These are phyloP conservation scores for Diaporthe citri DNA, from an alignment of 2,329 filamentous ascomycete species.

Conservation along the genomic window DNA sequence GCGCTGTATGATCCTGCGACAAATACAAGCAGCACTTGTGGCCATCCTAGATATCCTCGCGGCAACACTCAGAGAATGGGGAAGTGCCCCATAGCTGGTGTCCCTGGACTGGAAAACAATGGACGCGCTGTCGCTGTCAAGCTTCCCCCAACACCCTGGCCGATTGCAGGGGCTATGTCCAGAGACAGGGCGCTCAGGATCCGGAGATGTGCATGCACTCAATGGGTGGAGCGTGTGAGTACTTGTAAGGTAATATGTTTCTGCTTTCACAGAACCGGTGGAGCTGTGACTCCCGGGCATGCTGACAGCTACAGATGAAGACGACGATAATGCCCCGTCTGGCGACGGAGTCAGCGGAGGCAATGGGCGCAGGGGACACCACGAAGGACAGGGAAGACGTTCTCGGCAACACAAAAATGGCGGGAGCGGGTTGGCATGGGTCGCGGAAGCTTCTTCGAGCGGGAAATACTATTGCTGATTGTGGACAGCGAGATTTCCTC, in stretches of 20 bases:
- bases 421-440: not conserved
- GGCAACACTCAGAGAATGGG: too few species aligned
- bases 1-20: too few species aligned
- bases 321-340: rapidly evolving
- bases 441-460: not conserved
- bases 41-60: too few species aligned
- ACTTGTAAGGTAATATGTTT: not conserved
- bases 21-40: too few species aligned
- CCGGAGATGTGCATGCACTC: not conserved
- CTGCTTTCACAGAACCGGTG: not conserved
- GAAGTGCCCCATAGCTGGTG: too few species aligned
- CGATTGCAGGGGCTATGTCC: not conserved
- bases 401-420: not conserved
- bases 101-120: too few species aligned
- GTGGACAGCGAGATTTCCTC: not conserved
- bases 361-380: not conserved
- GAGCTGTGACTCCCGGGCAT: not conserved
- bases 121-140: too few species aligned
- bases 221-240: not conserved
- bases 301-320: not conserved
- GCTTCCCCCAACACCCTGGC: too few species aligned
- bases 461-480: not conserved
- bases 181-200: not conserved
- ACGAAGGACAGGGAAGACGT: not conserved
- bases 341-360: not conserved